Evolutionary conservation across 108 stramenopile species (phyloP), one percentile per base, ranked within the genome.

Genomic region (Fistulifera pelliculosa): DNA sequence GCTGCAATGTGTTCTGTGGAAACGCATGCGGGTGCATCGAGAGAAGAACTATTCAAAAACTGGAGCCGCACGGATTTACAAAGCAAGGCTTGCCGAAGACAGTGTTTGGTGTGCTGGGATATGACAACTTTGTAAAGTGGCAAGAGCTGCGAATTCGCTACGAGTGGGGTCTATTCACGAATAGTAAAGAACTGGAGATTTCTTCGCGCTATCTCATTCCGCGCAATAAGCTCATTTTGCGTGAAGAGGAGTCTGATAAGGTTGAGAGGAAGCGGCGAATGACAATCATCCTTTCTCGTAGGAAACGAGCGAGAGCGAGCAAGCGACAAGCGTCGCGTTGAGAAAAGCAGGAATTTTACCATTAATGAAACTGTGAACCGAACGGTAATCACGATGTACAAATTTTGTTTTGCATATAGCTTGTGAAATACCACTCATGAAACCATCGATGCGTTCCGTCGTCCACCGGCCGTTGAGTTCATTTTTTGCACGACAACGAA

Each of bases 241-340:
- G 23, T 11, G 13, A 13, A 17, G 56, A n/a, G n/a, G n/a, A 57
- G 2, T 35, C 31, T 6, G 56, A 57, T 18, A 48, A 38, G 27
- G 28, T 49, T 13, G 58, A 60, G 22, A 44, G 47, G 19, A 60
- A 60, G 27, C 48, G 58, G 7, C 24, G 48, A 49, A 48, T 60
- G 47, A 60, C 47, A 18, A 27, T 48, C 22, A 38, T 60, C 19
- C 47, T 26, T 38, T 48, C 58, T 10, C 47, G 47, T 11, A 28
- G 47, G 47, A 60, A 60, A 47, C 58, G 58, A 10, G n/a, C n/a
- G 58, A 48, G 16, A 6, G 58, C 7, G 47, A 60, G 27, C 18
- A 27, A 6, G 49, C 49, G 10, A 27, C 47, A 27, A 31, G 50
- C 1, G 43, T 49, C 7, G 47, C 31, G 1, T 49, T 60, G 31